Conservation (phyloP, 768 basidiomycete species). For the Amanita jacksonii region DNA sequence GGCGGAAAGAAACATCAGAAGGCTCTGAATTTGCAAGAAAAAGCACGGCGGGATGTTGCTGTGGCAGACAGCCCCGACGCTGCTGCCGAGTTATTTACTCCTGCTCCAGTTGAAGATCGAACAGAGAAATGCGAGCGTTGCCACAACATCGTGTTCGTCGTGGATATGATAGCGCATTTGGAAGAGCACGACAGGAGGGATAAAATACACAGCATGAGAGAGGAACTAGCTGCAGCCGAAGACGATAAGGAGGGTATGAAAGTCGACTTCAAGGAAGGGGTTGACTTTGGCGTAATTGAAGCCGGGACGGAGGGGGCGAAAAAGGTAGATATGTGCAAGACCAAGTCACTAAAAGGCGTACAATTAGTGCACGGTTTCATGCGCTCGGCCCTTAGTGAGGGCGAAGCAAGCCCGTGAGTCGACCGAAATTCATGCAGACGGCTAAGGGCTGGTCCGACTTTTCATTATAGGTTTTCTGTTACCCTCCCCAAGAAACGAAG, state of each 20-base stretch:
- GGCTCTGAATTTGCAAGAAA: constrained; percentile 8
- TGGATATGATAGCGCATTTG: constrained; percentile 19
- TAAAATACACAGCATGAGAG: constrained; percentile 19
- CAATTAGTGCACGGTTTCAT: constrained; percentile 16
- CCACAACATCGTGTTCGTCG: constrained; percentile 14
- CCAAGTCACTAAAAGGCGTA: constrained; percentile 11
- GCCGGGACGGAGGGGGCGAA: constrained; percentile 14
- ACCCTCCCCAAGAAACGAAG: constrained; percentile 22
- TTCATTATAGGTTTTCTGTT: constrained; percentile 21
- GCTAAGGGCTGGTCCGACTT: not conserved
- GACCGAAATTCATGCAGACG: not conserved
- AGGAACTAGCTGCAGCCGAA: constrained; percentile 30
- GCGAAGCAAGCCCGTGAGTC: constrained; percentile 19
- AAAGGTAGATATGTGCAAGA: constrained; percentile 18
- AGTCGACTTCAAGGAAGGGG: constrained; percentile 28
- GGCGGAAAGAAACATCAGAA: constrained; percentile 21
- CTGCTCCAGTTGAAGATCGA: constrained; percentile 7
- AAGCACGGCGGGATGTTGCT: not conserved
- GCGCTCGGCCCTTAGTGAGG: constrained; percentile 14
- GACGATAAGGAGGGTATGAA: constrained; percentile 38
- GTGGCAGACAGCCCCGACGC: no score
- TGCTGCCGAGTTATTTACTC: not conserved
- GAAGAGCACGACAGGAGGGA: constrained; percentile 21
- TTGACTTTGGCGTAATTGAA: constrained; percentile 41
- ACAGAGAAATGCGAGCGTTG: constrained; percentile 18